A percentile compares a stretch with the other conserved stretches of the same genome.
Conservation (phyloP, 768 basidiomycete species). For the Butyriboletus loyo region DNA sequence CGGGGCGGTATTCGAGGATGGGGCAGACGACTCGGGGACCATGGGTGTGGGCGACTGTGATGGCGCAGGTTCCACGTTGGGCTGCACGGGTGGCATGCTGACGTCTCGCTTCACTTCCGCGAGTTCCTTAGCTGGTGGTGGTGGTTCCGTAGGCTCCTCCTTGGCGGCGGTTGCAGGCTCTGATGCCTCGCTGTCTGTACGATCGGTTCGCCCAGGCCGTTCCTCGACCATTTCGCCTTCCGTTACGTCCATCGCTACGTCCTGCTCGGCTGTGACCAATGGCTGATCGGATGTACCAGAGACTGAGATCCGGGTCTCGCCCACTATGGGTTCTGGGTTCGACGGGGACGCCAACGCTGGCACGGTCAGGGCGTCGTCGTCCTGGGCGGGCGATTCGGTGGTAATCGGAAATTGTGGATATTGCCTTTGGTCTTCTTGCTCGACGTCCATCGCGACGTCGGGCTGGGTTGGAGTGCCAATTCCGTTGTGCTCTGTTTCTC, state of each 20-base stretch:
- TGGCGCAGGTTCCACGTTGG: slow-evolving; percentile 7
- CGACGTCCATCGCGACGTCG: slow-evolving; percentile 23
- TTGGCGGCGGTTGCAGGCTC: slow-evolving; percentile 1
- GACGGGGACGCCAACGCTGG: not conserved
- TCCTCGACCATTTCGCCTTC: slow-evolving; percentile 17
- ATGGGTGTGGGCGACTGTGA: slow-evolving; percentile 12
- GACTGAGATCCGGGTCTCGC: not conserved
- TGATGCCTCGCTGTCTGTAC: not conserved
- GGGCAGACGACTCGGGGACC: slow-evolving; percentile 8
- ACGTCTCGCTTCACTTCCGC: slow-evolving; percentile 22
- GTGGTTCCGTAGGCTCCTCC: slow-evolving; percentile 6
- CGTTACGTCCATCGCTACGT: slow-evolving; percentile 23
- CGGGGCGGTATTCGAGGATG: not conserved
- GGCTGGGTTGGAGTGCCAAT: not conserved
- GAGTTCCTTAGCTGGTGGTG: slow-evolving; percentile 10
- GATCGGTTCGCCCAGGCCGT: slow-evolving; percentile 10
- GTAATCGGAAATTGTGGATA: not conserved
- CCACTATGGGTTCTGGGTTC: slow-evolving; percentile 11
- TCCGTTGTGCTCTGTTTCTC: slow-evolving; percentile 3
- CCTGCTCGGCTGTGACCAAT: slow-evolving; percentile 20
- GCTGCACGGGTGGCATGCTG: slow-evolving; percentile 22
- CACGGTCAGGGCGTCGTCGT: not conserved
- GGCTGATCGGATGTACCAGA: slow-evolving; percentile 22
- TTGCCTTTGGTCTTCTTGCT: slow-evolving; percentile 12
- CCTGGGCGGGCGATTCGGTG: not conserved